Conservation (phyloP, 805 yeast genomes). For the Candida sakaeoensis region DNA sequence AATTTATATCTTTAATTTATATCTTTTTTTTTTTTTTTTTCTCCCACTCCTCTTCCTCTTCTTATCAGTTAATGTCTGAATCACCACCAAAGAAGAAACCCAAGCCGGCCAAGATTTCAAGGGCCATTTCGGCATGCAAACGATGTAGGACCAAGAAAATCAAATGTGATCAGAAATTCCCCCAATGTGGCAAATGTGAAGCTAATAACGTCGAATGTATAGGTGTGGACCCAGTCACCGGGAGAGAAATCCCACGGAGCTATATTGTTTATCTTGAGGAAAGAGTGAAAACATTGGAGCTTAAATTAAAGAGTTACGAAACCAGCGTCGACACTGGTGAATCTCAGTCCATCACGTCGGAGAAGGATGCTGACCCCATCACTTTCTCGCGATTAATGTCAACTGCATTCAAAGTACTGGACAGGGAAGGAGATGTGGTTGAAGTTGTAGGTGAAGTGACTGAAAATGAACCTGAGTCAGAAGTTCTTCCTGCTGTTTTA, state of each 20-base stretch:
- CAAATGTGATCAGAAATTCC: constrained; percentile 65
- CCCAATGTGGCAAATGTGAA: constrained; percentile 59
- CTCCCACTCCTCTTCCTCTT: too few relatives aligned
- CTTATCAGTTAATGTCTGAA: constrained; percentile 6
- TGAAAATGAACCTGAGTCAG: too few relatives aligned
- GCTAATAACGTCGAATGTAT: constrained; percentile 72
- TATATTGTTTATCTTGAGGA: constrained; percentile 72
- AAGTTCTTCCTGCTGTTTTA: constrained; percentile 42
- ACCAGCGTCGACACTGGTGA: background rate
- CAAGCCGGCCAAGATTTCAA: constrained; percentile 29
- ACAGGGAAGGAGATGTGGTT: constrained; percentile 11
- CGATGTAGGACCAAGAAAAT: constrained; percentile 70
- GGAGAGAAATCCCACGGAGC: constrained; percentile 79
- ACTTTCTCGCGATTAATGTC: constrained; percentile 75
- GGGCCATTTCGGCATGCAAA: constrained; percentile 81
- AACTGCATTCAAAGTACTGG: constrained; percentile 65
- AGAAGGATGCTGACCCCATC: constrained; percentile 21
- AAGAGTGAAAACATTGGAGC: constrained; percentile 54
- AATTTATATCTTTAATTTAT: background rate
- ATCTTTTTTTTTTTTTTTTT: too few relatives aligned
- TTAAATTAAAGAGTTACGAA: constrained; percentile 27
- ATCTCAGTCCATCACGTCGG: background rate
- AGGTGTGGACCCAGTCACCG: constrained; percentile 84
- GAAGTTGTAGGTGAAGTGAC: background rate
- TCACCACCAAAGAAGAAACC: background rate